Evolutionary conservation across 495 filamentous ascomycete genomes (phyloP).

Genomic region (Diplogelasinospora grovesii): DNA sequence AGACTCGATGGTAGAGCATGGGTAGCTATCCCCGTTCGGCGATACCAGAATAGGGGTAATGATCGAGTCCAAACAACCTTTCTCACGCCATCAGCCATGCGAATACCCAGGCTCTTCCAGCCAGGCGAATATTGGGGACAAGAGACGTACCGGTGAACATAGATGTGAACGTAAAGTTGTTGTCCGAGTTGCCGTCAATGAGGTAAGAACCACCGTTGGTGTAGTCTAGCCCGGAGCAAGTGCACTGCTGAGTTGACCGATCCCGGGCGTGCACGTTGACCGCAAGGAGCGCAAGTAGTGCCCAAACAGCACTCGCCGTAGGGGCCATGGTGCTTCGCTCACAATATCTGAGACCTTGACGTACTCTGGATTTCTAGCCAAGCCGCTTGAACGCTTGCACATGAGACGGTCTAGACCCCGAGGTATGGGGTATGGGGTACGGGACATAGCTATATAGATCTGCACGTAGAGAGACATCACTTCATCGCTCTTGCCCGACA

Average conservation of each 20-base stretch:
- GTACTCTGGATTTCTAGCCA: not conserved
- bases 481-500: not conserved
- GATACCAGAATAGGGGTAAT: constrained; percentile 26
- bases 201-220: constrained; percentile 28
- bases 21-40: constrained; percentile 20
- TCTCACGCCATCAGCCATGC: too few relatives aligned
- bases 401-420: not conserved
- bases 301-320: not conserved
- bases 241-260: constrained; percentile 12
- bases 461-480: too few relatives aligned
- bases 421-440: not conserved
- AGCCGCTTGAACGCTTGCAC: not conserved
- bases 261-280: not conserved
- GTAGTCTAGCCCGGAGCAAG: constrained; percentile 24
- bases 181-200: constrained; percentile 18
- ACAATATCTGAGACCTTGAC: not conserved
- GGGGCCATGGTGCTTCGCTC: not conserved
- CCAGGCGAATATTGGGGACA: not conserved
- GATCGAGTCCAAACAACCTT: constrained; percentile 19
- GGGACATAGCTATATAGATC: too few relatives aligned
- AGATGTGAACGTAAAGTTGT: constrained; percentile 24
- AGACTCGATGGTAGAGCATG: constrained; percentile 20
- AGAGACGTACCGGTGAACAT: constrained; percentile 13
- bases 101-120: too few relatives aligned
- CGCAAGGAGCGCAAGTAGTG: constrained; percentile 2